Percentiles rank a stretch among this genome's conserved stretches.
These are phyloP conservation scores for Pseudogymnoascus sp. DNA, from an alignment of 2,329 filamentous ascomycete genomes.

Conservation along the genomic window DNA sequence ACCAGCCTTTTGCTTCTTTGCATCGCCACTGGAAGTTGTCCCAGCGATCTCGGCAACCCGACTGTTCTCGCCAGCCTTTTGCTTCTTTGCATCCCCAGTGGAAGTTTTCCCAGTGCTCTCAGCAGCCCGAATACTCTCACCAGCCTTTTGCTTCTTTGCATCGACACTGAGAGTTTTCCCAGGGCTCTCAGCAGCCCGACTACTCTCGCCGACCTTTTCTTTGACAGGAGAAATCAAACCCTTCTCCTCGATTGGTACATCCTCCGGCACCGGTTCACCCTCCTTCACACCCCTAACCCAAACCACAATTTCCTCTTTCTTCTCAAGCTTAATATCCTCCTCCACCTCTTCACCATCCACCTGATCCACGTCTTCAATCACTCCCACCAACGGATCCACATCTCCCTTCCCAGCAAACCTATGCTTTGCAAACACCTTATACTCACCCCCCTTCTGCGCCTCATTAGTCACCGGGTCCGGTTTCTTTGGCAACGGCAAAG, in stretches of 20 bases:
- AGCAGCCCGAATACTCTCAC: too few relatives aligned
- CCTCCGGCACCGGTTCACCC: background rate
- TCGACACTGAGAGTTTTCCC: background rate
- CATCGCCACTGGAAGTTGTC: too few relatives aligned
- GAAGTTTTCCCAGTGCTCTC: too few relatives aligned
- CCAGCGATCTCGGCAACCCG: too few relatives aligned
- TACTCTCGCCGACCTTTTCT: background rate
- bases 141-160: background rate
- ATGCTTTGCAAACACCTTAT: background rate
- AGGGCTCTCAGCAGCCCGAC: too few relatives aligned
- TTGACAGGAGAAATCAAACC: background rate
- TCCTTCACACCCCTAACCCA: background rate
- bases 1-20: background rate
- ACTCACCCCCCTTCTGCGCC: background rate
- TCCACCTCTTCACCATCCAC: background rate
- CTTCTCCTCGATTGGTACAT: background rate
- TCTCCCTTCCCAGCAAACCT: background rate
- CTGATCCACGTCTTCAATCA: background rate
- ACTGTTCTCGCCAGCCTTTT: too few relatives aligned
- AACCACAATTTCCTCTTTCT: background rate
- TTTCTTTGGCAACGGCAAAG: slow-evolving; percentile 15
- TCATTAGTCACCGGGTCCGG: background rate
- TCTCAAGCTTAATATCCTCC: background rate
- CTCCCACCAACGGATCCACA: background rate
- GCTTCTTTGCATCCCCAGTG: too few relatives aligned